These are phyloP conservation scores for Trypanosomatidae sp. DNA, from an alignment of 208 protist species.

Conservation along the genomic window DNA sequence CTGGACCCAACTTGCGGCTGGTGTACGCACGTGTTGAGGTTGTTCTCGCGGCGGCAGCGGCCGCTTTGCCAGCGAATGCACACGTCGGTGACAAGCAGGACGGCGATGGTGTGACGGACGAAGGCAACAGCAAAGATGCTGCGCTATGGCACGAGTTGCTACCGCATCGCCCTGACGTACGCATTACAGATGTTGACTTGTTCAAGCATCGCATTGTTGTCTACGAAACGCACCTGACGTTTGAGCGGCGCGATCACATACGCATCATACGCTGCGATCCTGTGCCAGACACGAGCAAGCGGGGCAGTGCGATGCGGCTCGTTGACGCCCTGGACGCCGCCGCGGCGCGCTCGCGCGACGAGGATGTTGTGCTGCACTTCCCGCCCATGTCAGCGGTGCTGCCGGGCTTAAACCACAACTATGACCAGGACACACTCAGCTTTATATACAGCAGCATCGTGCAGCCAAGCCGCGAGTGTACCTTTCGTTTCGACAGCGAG, in stretches of 20 bases:
- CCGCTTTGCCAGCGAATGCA: not conserved
- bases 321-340: constrained; percentile 48
- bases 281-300: too few species aligned
- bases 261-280: constrained; percentile 71
- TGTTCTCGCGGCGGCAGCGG: constrained; percentile 51
- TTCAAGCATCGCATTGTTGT: constrained; percentile 67
- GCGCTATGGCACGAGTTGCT: constrained; percentile 80
- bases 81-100: not conserved
- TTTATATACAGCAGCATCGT: constrained; percentile 83
- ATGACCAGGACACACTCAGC: constrained; percentile 74
- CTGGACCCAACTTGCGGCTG: constrained; percentile 66
- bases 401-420: constrained; percentile 85
- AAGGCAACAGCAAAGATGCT: not conserved
- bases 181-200: constrained; percentile 80
- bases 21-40: constrained; percentile 78
- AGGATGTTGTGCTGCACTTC: constrained; percentile 85
- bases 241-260: constrained; percentile 77
- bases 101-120: not conserved
- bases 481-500: constrained; percentile 72
- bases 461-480: constrained; percentile 72
- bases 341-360: constrained; percentile 15
- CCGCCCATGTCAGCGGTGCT: constrained; percentile 57
- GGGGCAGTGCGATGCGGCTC: too few species aligned
- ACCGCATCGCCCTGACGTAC: constrained; percentile 66
- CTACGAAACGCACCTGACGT: constrained; percentile 71